Conservation (phyloP, 768 basidiomycete species). For the Termitomyces sp. region DNA sequence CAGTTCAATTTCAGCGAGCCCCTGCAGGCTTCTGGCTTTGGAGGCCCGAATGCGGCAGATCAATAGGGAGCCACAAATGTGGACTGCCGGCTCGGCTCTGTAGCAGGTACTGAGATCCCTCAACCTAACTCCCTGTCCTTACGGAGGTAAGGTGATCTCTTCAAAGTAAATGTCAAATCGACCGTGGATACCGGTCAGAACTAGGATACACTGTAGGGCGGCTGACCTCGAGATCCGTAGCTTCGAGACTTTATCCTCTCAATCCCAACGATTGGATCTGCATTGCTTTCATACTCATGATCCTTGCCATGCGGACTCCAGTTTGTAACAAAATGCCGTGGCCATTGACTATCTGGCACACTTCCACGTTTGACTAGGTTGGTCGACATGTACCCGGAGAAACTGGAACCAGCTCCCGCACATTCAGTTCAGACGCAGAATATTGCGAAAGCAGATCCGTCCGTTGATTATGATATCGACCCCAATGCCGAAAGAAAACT, state of each 20-base stretch:
- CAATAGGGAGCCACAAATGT: too few relatives aligned
- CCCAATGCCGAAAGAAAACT: constrained; percentile 30
- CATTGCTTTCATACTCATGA: background rate
- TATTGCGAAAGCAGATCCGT: background rate
- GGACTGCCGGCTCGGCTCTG: too few relatives aligned
- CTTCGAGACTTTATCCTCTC: too few relatives aligned
- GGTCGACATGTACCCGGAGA: background rate
- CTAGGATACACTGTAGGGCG: background rate
- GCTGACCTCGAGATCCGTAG: background rate
- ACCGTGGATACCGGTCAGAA: background rate
- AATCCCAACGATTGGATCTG: background rate
- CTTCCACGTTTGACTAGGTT: too few relatives aligned
- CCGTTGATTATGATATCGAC: constrained; percentile 6
- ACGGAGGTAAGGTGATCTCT: background rate
- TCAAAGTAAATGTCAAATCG: background rate
- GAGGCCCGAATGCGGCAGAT: too few relatives aligned
- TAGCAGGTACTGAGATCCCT: too few relatives aligned
- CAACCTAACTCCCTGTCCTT: background rate
- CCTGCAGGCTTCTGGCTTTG: too few relatives aligned
- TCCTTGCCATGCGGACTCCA: background rate
- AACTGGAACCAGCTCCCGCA: background rate
- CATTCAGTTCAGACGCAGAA: background rate
- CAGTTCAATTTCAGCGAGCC: too few relatives aligned
- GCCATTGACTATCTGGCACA: background rate
- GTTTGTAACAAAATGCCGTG: background rate